Evolutionary conservation across 352 stramenopile genomes (phyloP).

Genomic region (Paralagenidium karlingii): DNA sequence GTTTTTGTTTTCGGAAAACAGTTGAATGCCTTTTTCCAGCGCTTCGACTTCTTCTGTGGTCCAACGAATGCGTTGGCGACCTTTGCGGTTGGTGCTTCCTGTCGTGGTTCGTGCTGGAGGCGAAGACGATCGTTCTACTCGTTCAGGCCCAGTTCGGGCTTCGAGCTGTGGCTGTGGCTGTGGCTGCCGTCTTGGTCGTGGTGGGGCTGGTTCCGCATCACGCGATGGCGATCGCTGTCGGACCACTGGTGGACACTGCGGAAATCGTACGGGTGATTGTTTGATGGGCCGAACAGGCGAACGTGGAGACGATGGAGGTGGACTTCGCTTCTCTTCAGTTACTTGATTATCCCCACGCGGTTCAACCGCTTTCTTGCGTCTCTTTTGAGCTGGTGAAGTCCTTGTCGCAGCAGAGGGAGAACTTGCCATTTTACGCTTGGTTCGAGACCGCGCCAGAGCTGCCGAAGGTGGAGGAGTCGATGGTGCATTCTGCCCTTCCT

Average conservation of each 20-base stretch:
- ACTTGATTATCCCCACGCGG: no score
- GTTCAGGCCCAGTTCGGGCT: not conserved
- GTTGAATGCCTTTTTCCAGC: conserved; percentile 36
- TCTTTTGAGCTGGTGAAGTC: no score
- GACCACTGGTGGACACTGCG: not conserved
- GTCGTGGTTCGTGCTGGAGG: not conserved
- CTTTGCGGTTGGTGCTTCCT: not conserved
- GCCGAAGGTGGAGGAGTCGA: no score
- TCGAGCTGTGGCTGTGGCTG: not conserved
- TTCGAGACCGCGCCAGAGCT: no score
- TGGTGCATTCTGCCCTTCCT: no score
- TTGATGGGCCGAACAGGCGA: no score
- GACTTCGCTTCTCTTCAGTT: no score
- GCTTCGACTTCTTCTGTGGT: conserved; percentile 35
- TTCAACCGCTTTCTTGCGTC: no score
- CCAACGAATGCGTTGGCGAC: conserved; percentile 15
- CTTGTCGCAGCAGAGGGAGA: no score
- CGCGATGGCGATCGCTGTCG: not conserved
- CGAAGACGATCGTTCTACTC: not conserved
- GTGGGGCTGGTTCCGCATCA: not conserved
- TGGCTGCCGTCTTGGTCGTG: not conserved
- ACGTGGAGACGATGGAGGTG: no score
- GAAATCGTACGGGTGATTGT: no score
- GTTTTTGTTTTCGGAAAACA: conserved; percentile 31
- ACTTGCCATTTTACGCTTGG: no score